Conservation (phyloP, 306 rosid species). For the Prunus dulcis region DNA sequence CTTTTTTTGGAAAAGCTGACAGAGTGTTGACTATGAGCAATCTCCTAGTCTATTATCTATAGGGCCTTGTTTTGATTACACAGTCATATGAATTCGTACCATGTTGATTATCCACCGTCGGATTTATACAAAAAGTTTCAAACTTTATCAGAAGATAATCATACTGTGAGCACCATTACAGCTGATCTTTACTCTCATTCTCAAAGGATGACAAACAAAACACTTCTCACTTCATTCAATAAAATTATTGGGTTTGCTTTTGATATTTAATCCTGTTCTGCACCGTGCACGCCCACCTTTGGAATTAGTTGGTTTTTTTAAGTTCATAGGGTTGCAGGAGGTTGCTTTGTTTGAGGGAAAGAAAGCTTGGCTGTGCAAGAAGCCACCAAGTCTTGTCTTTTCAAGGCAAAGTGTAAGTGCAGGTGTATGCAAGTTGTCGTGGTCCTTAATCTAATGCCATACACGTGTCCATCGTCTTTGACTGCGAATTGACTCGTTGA, state of each 20-base stretch:
- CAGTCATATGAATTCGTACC: not conserved
- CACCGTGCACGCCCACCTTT: constrained; percentile 41
- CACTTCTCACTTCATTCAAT: not conserved
- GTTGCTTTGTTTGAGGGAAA: constrained; percentile 30
- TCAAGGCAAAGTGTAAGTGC: constrained; percentile 15
- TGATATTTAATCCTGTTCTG: not conserved
- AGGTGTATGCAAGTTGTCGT: not conserved
- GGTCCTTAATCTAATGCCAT: not conserved
- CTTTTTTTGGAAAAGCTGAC: constrained; percentile 63
- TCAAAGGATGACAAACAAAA: not conserved
- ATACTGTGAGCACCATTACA: not conserved
- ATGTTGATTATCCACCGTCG: not conserved
- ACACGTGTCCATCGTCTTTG: not conserved
- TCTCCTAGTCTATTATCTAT: constrained; percentile 18
- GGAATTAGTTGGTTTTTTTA: constrained; percentile 18
- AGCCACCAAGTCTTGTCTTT: constrained; percentile 21
- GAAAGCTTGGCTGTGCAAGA: constrained; percentile 18
- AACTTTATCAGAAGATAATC: not conserved
- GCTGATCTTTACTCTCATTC: not conserved
- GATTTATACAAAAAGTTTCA: not conserved
- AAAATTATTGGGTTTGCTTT: not conserved
- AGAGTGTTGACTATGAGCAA: constrained; percentile 55
- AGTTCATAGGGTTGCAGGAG: not conserved
- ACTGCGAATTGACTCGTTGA: not conserved
- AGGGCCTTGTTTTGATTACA: constrained; percentile 40